phyloP scores from a whole-genome alignment of 768 basidiomycete genomes.

The Leccinellum luteum region DNA sequence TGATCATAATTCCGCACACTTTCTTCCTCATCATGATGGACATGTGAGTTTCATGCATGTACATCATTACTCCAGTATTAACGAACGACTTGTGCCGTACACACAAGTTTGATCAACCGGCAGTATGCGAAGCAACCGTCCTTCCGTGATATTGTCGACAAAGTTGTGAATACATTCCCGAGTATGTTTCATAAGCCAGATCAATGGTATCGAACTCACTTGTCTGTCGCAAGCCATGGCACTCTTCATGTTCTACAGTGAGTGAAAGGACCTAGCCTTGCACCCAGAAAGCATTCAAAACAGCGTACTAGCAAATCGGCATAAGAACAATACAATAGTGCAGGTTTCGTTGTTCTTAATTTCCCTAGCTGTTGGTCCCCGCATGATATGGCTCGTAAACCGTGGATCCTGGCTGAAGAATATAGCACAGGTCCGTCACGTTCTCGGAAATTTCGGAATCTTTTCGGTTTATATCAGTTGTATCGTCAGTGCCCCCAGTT shows the following conservation, averaged over 20 bases:
- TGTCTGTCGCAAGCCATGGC: slow-evolving; percentile 54
- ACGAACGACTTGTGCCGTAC: neutral
- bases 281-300: neutral
- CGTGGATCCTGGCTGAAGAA: slow-evolving; percentile 65
- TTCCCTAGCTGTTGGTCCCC: slow-evolving; percentile 54
- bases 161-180: slow-evolving; percentile 66
- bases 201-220: slow-evolving; percentile 1
- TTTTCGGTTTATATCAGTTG: slow-evolving; percentile 1
- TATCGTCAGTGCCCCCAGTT: slow-evolving; percentile 65
- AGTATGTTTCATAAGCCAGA: slow-evolving; percentile 46
- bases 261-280: slow-evolving; percentile 1
- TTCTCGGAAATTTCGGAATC: neutral
- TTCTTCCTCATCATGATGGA: slow-evolving; percentile 81
- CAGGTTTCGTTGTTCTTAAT: slow-evolving; percentile 61
- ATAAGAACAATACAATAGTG: slow-evolving; percentile 52
- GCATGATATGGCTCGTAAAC: slow-evolving; percentile 72
- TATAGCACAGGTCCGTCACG: slow-evolving; percentile 62
- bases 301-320: slow-evolving; percentile 46
- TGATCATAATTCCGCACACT: slow-evolving; percentile 70
- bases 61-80: neutral
- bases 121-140: slow-evolving; percentile 70
- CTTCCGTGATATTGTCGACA: slow-evolving; percentile 46
- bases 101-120: slow-evolving; percentile 66
- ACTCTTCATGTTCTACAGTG: slow-evolving; percentile 51
- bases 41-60: slow-evolving; percentile 53